Base-by-base conservation (phyloP, 495 filamentous ascomycete genomes). In the Cercophora newfieldiana region DNA sequence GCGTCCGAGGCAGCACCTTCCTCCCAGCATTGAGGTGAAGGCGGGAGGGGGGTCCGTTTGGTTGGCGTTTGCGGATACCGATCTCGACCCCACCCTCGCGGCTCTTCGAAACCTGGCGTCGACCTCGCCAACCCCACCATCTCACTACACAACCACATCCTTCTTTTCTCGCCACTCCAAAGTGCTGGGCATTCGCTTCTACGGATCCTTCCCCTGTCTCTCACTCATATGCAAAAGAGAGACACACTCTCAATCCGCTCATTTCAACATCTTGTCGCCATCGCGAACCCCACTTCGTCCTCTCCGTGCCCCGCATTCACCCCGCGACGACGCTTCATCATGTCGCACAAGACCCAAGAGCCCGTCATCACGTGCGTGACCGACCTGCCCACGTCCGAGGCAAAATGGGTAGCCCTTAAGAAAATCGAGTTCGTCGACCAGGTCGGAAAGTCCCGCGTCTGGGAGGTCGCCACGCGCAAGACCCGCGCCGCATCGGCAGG, bases 391-490 rank as follows among this genome's bases (percentile, higher is more conserved):
- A 64, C 78, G 19, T 64, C 73, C 7, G 75, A 84, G 55, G 79
- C 84, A 0, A 83, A 78, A 69, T 86, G 84, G 84, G 72, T 84
- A 30, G 77, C 79, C 19, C 79, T 86, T 33, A 74, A 81, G 54
- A 81, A 79, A 61, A 76, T 86, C 64, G 73, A 81, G 33, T 86
- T 82, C 78, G 70, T 72, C 22, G 84, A 86, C 74, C 81, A 85
- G 64, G 70, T 75, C 24, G 83, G 83, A 74, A 78, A 77, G 31
- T 7, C 76, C 1, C 81, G 84, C 53, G 77, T 79, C 37, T 87
- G 84, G 84, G 84, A 87, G 66, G 79, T 79, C 0, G 83, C 83
- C 0, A 73, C 77, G 25, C 81, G 84, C 68, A 85, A 85, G 71
- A 87, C 84, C 0, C 79, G 83, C 26, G 70, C 78, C 50, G 50